Evolutionary conservation across 2,329 filamentous ascomycete species (phyloP).

Genomic region (Microdochium paspali): DNA sequence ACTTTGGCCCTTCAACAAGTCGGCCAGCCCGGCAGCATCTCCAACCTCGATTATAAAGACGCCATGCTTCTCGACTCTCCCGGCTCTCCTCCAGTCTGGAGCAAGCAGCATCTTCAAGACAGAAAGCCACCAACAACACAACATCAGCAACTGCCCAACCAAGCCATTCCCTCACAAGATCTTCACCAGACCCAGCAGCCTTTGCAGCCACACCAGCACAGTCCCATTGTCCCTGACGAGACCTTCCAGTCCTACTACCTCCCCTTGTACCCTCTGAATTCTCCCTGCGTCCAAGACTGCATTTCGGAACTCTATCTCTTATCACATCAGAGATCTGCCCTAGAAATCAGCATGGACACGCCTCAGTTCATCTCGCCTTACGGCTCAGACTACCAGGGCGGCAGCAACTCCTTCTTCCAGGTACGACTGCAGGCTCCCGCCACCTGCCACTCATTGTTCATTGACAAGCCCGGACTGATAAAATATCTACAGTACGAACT

Average conservation of each 20-base stretch:
- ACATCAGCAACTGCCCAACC: neutral
- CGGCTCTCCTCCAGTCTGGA: neutral
- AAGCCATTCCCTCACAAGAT: neutral
- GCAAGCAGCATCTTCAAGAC: neutral
- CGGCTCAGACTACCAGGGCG: neutral
- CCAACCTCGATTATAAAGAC: neutral
- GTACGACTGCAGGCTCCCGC: neutral
- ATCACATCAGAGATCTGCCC: neutral
- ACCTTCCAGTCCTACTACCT: neutral
- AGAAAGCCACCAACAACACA: neutral
- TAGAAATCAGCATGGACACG: neutral
- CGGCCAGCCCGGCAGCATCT: no score
- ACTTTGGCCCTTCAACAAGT: neutral
- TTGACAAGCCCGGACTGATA: neutral
- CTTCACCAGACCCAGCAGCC: neutral
- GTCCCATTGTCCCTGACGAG: neutral
- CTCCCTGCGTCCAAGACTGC: neutral
- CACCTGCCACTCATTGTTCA: neutral
- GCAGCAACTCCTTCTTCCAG: neutral
- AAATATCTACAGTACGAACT: neutral
- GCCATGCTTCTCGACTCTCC: neutral
- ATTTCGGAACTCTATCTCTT: neutral
- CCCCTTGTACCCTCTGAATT: neutral
- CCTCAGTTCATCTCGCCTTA: neutral
- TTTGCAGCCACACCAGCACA: neutral